phyloP scores from a whole-genome alignment of 495 filamentous ascomycete genomes.

The Aspergillus mulundensis region DNA sequence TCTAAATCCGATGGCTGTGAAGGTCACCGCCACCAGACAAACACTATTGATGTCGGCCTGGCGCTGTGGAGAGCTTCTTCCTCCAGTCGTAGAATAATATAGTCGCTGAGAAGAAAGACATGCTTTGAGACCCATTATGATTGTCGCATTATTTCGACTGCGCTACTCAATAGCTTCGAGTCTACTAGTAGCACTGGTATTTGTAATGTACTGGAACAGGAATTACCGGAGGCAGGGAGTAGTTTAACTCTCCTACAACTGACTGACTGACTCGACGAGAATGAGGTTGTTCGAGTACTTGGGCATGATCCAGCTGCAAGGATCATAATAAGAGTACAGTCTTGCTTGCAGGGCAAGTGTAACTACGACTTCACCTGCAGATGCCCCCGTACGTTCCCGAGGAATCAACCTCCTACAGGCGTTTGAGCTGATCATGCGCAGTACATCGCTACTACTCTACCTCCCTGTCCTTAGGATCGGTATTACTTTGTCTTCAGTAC shows the following conservation, averaged over 20 bases:
- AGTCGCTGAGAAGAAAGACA: neutral
- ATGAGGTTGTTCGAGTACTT: neutral
- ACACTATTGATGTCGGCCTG: neutral
- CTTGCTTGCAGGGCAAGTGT: neutral
- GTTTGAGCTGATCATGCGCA: neutral
- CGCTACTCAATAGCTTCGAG: neutral
- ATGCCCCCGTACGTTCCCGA: neutral
- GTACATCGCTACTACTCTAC: neutral
- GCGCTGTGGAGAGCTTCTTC: neutral
- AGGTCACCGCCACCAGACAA: constrained; percentile 4
- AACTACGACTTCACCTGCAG: constrained; percentile 4
- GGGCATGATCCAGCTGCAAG: neutral
- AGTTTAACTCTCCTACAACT: neutral
- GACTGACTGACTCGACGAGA: constrained; percentile 1
- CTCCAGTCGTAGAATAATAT: neutral
- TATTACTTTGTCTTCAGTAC: neutral
- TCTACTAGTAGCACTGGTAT: neutral
- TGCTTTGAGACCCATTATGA: neutral
- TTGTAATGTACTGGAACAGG: neutral
- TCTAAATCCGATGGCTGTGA: neutral
- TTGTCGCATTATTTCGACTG: neutral
- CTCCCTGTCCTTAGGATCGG: neutral
- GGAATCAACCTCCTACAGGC: neutral
- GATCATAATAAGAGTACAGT: neutral
- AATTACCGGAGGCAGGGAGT: neutral